Evolutionary conservation across 2,329 filamentous ascomycete genomes (phyloP).

Genomic region (Venturia aucupariae): DNA sequence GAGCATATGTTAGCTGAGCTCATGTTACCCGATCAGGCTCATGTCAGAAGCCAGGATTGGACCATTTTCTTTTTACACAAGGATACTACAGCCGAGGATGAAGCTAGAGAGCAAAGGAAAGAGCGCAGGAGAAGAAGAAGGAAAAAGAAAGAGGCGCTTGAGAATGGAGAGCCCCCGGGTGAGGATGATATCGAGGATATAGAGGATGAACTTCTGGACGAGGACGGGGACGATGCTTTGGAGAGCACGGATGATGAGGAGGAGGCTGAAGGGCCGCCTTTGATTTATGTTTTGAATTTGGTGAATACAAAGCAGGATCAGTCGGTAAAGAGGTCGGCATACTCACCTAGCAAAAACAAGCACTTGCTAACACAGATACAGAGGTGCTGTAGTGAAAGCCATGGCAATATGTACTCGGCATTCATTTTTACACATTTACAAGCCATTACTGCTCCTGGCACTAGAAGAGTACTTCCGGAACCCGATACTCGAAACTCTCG

Average conservation of each 20-base stretch:
- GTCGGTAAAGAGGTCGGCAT: conserved; percentile 59
- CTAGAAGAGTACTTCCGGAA: conserved; percentile 96
- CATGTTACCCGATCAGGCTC: conserved; percentile 95
- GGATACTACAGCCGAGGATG: conserved; percentile 77
- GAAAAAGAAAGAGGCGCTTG: conserved; percentile 39
- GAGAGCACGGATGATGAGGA: conserved; percentile 38
- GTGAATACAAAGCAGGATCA: conserved; percentile 98
- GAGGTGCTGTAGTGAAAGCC: conserved; percentile 90
- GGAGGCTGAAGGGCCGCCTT: conserved; percentile 68
- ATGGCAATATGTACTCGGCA: conserved; percentile 99
- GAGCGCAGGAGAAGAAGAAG: conserved; percentile 44
- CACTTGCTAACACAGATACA: conserved; percentile 23
- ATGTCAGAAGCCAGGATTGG: conserved; percentile 93
- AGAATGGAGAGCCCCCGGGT: conserved; percentile 31
- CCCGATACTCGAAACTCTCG: conserved; percentile 77
- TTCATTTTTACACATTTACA: conserved; percentile 97
- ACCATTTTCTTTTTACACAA: conserved; percentile 99
- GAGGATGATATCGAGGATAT: conserved; percentile 34
- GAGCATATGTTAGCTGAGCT: conserved; percentile 97
- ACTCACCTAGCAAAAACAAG: background rate
- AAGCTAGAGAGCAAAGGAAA: conserved; percentile 50
- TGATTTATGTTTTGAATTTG: conserved; percentile 94
- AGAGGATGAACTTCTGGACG: conserved; percentile 27
- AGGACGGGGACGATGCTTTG: conserved; percentile 40
- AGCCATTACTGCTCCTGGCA: conserved; percentile 84